Conservation (phyloP, 2,329 filamentous ascomycete genomes). For the Ilyonectria destructans region DNA sequence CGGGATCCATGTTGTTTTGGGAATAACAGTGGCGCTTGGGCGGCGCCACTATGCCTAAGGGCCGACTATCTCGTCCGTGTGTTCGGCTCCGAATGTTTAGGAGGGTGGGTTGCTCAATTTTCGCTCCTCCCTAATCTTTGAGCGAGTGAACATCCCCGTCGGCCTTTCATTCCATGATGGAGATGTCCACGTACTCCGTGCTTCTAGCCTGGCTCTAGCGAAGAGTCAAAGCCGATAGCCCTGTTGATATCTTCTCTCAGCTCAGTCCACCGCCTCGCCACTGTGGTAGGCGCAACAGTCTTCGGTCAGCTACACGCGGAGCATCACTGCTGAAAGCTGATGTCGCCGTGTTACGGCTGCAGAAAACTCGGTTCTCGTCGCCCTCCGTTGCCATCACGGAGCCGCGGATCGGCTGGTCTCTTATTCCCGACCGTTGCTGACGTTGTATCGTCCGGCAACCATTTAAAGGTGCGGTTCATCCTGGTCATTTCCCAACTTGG, state of each 20-base stretch:
- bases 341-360: not conserved
- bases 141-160: not conserved
- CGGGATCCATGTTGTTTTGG: not conserved
- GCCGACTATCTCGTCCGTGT: conserved; percentile 21
- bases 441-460: not conserved
- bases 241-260: conserved; percentile 9
- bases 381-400: conserved; percentile 8
- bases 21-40: not conserved
- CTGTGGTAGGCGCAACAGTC: not conserved
- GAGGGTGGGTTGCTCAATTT: not conserved
- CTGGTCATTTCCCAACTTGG: conserved; percentile 11
- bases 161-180: conserved; percentile 2
- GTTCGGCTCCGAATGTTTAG: conserved; percentile 23
- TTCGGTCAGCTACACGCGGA: not conserved
- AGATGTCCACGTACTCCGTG: not conserved
- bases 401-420: conserved; percentile 17
- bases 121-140: conserved; percentile 8
- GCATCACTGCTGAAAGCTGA: conserved; percentile 1
- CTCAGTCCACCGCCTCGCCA: not conserved
- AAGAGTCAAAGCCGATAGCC: conserved; percentile 20
- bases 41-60: conserved; percentile 5
- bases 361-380: conserved; percentile 11
- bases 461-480: conserved; percentile 8
- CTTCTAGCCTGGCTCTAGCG: not conserved
- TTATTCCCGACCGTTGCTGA: conserved; percentile 28